These are phyloP conservation scores for Abrus precatorius DNA, from an alignment of 306 rosid genomes.

Conservation along the genomic window DNA sequence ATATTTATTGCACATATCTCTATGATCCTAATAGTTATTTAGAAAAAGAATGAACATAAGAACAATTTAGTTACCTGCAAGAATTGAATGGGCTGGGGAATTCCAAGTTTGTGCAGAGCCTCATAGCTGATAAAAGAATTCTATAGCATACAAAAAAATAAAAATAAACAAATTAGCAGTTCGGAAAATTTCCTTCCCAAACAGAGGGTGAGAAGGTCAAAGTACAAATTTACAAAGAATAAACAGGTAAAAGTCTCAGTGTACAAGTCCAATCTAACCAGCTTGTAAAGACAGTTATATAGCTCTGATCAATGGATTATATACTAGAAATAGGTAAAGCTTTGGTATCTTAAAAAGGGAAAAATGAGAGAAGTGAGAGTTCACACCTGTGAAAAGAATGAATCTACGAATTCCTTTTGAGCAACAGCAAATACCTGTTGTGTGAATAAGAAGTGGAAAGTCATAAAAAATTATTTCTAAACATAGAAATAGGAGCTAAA, in stretches of 20 bases:
- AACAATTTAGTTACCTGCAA: slow-evolving; percentile 87
- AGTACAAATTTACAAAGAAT: background rate
- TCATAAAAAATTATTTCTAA: slow-evolving; percentile 24
- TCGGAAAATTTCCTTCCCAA: background rate
- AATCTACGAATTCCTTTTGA: slow-evolving; percentile 86
- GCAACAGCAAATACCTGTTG: slow-evolving; percentile 91
- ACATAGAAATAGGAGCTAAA: slow-evolving; percentile 25
- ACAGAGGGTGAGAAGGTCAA: background rate
- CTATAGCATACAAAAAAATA: slow-evolving; percentile 58
- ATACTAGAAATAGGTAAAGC: slow-evolving; percentile 27
- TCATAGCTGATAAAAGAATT: slow-evolving; percentile 89
- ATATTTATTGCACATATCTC: slow-evolving; percentile 40
- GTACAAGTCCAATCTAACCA: slow-evolving; percentile 27
- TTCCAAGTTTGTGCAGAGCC: slow-evolving; percentile 84
- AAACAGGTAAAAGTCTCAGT: slow-evolving; percentile 9
- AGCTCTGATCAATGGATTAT: slow-evolving; percentile 37
- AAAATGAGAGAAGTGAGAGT: slow-evolving; percentile 34
- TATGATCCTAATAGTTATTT: slow-evolving; percentile 36
- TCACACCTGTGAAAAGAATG: slow-evolving; percentile 93
- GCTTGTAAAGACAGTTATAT: slow-evolving; percentile 11
- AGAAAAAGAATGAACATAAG: slow-evolving; percentile 45
- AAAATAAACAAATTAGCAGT: slow-evolving; percentile 11
- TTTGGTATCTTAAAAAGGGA: slow-evolving; percentile 37
- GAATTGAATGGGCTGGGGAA: slow-evolving; percentile 93
- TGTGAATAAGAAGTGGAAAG: slow-evolving; percentile 41